These are phyloP conservation scores for Microbotryomycetes sp. DNA, from an alignment of 1,284 basidiomycete genomes.

Conservation along the genomic window DNA sequence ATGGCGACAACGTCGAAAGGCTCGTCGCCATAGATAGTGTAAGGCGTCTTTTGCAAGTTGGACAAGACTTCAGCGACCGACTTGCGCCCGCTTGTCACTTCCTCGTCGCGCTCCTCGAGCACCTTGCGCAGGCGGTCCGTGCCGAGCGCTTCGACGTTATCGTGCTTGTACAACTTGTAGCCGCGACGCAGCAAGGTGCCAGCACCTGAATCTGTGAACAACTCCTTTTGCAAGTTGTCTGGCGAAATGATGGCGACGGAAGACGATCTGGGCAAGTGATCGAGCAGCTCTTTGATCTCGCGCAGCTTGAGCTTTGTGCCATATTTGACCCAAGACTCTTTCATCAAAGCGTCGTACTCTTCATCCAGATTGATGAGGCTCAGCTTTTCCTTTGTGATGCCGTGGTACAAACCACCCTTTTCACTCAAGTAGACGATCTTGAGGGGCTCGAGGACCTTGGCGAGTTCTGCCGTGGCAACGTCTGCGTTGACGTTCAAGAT, in stretches of 20 bases:
- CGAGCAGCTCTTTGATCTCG: constrained; percentile 98
- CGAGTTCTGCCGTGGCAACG: constrained; percentile 88
- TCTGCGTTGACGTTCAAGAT: constrained; percentile 96
- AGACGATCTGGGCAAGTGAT: constrained; percentile 94
- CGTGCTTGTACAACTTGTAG: constrained; percentile 92
- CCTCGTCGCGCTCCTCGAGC: constrained; percentile 88
- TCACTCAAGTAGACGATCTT: constrained; percentile 99
- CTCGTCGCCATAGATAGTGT: constrained; percentile 96
- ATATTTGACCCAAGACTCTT: constrained; percentile 99
- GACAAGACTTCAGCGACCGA: constrained; percentile 85
- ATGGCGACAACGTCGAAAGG: constrained; percentile 92
- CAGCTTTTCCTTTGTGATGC: constrained; percentile 87
- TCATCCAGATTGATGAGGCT: constrained; percentile 97
- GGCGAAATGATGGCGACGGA: constrained; percentile 97
- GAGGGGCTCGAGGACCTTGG: constrained; percentile 93
- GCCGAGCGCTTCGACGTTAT: constrained; percentile 72
- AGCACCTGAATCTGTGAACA: constrained; percentile 96
- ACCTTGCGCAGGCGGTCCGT: constrained; percentile 88
- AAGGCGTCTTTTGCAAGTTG: constrained; percentile 63
- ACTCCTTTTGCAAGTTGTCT: constrained; percentile 88
- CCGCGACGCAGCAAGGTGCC: constrained; percentile 96
- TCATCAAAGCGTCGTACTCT: constrained; percentile 96
- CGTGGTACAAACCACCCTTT: constrained; percentile 96
- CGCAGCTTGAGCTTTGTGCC: constrained; percentile 99
- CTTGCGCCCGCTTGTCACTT: constrained; percentile 73